Evolutionary conservation across 306 rosid species (phyloP).

Genomic region (Rosa lucieae): DNA sequence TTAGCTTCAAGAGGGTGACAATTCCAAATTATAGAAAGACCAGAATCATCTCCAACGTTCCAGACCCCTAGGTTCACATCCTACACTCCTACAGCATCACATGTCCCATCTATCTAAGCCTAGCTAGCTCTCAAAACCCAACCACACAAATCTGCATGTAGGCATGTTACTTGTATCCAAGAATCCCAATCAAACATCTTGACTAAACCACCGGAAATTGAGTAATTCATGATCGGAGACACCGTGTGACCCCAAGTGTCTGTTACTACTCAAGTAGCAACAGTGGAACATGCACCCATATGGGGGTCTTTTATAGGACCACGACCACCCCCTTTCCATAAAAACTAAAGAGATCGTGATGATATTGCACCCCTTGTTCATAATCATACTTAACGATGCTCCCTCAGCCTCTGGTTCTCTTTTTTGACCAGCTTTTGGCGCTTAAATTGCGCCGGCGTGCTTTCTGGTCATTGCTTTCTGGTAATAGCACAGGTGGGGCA

Average conservation of each 20-base stretch:
- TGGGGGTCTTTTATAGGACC: conserved; percentile 45
- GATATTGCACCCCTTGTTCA: conserved; percentile 10
- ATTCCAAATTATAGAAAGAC: neutral
- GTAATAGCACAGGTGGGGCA: conserved; percentile 24
- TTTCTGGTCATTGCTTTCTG: conserved; percentile 12
- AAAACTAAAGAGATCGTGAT: conserved; percentile 34
- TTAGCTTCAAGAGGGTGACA: neutral
- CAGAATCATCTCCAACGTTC: neutral
- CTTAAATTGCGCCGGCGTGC: conserved; percentile 36
- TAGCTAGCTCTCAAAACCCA: neutral
- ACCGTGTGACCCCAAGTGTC: conserved; percentile 32
- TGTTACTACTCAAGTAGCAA: conserved; percentile 28
- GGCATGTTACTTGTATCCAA: neutral
- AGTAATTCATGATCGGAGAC: conserved; percentile 3
- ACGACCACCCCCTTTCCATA: conserved; percentile 29
- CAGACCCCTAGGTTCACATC: conserved; percentile 1
- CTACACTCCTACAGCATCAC: neutral
- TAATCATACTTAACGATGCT: neutral
- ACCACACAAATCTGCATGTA: neutral
- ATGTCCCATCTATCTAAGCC: neutral
- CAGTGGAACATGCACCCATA: conserved; percentile 28
- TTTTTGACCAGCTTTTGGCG: conserved; percentile 35
- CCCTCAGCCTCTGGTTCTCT: conserved; percentile 1
- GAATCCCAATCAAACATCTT: neutral
- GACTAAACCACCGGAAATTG: neutral